Percentiles rank a stretch among this genome's conserved stretches.
These are phyloP conservation scores for Metschnikowia orientalis DNA, from an alignment of 805 yeast species.

Conservation along the genomic window DNA sequence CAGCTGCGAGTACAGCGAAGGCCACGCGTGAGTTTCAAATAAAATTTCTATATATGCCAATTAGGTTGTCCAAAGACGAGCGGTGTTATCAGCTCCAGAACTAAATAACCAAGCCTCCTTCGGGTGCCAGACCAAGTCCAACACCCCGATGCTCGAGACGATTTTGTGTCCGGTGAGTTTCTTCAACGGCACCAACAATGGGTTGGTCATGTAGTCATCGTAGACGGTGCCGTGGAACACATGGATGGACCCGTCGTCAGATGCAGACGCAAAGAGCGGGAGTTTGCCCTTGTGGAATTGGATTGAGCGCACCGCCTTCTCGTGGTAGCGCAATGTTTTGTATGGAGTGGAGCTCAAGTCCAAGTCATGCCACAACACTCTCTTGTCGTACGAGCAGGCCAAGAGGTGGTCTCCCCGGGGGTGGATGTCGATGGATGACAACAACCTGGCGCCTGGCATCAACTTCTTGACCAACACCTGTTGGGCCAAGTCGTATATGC, in stretches of 20 bases:
- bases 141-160: slow-evolving; percentile 75
- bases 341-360: slow-evolving; percentile 87
- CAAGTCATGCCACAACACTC: slow-evolving; percentile 96
- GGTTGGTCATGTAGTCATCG: slow-evolving; percentile 92
- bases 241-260: slow-evolving; percentile 91
- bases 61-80: slow-evolving; percentile 92
- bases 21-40: background rate
- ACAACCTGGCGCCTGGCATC: slow-evolving; percentile 94
- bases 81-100: slow-evolving; percentile 95
- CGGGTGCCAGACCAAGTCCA: slow-evolving; percentile 92
- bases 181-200: slow-evolving; percentile 92
- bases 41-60: slow-evolving; percentile 8
- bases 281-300: slow-evolving; percentile 78
- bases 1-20: slow-evolving; percentile 13
- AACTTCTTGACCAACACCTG: slow-evolving; percentile 81
- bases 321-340: slow-evolving; percentile 92
- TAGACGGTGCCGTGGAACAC: slow-evolving; percentile 96
- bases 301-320: slow-evolving; percentile 86
- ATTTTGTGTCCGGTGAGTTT: slow-evolving; percentile 88
- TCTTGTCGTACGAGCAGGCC: slow-evolving; percentile 89
- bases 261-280: slow-evolving; percentile 90
- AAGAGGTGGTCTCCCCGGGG: slow-evolving; percentile 94
- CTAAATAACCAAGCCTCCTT: slow-evolving; percentile 96
- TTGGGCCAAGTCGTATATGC: slow-evolving; percentile 84
- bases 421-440: slow-evolving; percentile 86